These are phyloP conservation scores for Heterobasidion parviporum DNA, from an alignment of 1,284 basidiomycete genomes.

Conservation along the genomic window DNA sequence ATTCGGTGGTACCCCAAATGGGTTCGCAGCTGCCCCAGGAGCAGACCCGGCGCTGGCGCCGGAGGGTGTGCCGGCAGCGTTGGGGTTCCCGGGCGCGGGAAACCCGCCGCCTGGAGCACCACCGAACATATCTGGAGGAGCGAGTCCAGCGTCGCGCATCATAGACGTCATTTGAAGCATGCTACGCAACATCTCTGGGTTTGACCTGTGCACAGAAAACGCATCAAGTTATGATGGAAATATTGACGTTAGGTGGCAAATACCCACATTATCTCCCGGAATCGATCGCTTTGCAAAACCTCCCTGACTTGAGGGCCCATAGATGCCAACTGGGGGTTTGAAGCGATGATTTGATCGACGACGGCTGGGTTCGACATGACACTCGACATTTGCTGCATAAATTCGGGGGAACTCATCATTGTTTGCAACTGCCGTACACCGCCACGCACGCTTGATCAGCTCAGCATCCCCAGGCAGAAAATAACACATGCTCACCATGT, in stretches of 20 bases:
- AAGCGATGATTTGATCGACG: conserved; percentile 78
- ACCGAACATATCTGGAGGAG: conserved; percentile 18
- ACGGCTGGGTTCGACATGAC: conserved; percentile 77
- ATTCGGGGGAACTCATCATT: conserved; percentile 79
- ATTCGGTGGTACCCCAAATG: conserved; percentile 9
- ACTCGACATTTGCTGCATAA: conserved; percentile 66
- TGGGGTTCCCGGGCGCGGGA: conserved; percentile 46
- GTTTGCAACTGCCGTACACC: conserved; percentile 51
- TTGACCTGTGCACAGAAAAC: conserved; percentile 38
- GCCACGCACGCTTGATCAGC: background rate
- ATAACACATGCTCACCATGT: conserved; percentile 55
- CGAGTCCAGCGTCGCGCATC: conserved; percentile 35
- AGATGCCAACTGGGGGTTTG: conserved; percentile 70
- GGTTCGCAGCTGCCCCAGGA: conserved; percentile 11
- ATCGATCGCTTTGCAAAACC: conserved; percentile 74
- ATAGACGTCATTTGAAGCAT: conserved; percentile 77
- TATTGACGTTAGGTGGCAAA: background rate
- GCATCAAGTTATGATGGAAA: background rate
- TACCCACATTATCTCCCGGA: conserved; percentile 73
- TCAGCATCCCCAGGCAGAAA: background rate
- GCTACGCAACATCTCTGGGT: conserved; percentile 69
- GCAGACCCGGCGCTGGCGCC: conserved; percentile 15
- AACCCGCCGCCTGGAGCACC: conserved; percentile 25
- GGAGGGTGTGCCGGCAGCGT: conserved; percentile 10
- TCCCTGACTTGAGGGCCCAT: conserved; percentile 79